Conservation (phyloP, 2,329 filamentous ascomycete species). For the Penicillium hordei region DNA sequence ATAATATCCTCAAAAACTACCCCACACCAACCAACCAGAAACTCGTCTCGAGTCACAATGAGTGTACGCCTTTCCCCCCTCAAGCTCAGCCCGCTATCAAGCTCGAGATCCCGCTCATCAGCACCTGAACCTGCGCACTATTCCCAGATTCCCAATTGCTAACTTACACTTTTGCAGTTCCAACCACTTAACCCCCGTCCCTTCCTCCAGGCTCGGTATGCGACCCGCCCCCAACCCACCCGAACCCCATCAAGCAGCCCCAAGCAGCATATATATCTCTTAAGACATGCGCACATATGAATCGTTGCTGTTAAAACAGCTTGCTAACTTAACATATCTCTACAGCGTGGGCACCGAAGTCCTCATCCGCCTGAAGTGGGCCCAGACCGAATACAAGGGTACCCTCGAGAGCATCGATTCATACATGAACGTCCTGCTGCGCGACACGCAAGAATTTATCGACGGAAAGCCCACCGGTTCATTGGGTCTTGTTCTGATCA, state of each 20-base stretch:
- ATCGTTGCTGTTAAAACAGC: background rate
- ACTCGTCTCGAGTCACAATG: slow-evolving; percentile 25
- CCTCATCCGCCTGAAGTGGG: slow-evolving; percentile 94
- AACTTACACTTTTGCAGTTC: slow-evolving; percentile 55
- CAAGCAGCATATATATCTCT: background rate
- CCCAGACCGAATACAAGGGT: slow-evolving; percentile 95
- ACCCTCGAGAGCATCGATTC: slow-evolving; percentile 88
- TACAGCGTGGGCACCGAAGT: slow-evolving; percentile 82
- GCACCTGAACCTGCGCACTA: background rate
- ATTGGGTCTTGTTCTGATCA: slow-evolving; percentile 87
- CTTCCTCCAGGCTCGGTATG: slow-evolving; percentile 88
- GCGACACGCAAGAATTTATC: slow-evolving; percentile 87
- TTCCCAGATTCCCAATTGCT: slow-evolving; percentile 3
- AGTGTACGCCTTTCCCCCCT: slow-evolving; percentile 29
- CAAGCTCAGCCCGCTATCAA: slow-evolving; percentile 5
- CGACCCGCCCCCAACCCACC: slow-evolving; percentile 25
- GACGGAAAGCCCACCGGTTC: slow-evolving; percentile 80
- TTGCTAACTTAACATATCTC: background rate
- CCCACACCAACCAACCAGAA: background rate
- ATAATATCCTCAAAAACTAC: background rate
- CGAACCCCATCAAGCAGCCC: background rate
- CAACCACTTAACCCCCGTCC: slow-evolving; percentile 95
- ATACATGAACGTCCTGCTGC: slow-evolving; percentile 98
- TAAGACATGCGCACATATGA: background rate
- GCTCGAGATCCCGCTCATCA: slow-evolving; percentile 7